Evolutionary conservation across 768 basidiomycete genomes (phyloP), one percentile per base, ranked within the genome.

Genomic region (Phaeotremella skinneri): DNA sequence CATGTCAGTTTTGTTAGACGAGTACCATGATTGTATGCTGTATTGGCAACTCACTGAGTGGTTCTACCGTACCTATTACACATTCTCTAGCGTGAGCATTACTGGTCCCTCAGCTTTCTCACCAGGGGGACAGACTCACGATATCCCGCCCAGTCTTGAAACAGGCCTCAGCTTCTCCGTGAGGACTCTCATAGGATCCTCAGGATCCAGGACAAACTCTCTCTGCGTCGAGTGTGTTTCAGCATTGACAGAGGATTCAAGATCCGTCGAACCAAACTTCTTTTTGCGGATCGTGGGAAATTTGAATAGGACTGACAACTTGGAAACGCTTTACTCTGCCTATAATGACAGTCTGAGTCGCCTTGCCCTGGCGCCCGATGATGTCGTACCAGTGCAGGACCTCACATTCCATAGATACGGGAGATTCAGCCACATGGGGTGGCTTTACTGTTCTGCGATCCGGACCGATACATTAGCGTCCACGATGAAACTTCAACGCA

Each of bases 81-180:
- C 34, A 37, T 37, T 37, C 34, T n/a, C n/a, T 55, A 30, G 37
- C 27, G 4, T 45, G 42, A 60, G n/a, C 41, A 14, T 30, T 25
- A 16, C 50, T n/a, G n/a, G n/a, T 50, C 4, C 14, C n/a, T 20
- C n/a, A 13, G 32, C 4, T 14, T 61, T 57, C 82, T 79, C 68
- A 82, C 83, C 23, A 80, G 79, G 52, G 83, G 77, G 21, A 79
- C 76, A 41, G 4, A 80, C 80, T 71, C 85, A 87, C 47, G 78
- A 79, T 30, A 76, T 78, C 9, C 83, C 85, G 31, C 83, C 86
- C 31, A 88, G 75, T 42, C 87, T 79, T 0, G 66, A 66, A 0
- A 79, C 66, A 1, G 75, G 70, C 45, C 64, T 62, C 9, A 76
- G 57, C 49, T 72, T 67, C 53, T 76, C 74, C 4, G 66, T 53